Evolutionary conservation across 371 early-diverging fungal genomes (phyloP), one percentile per base, ranked within the genome.

Genomic region (Circinella umbellata): DNA sequence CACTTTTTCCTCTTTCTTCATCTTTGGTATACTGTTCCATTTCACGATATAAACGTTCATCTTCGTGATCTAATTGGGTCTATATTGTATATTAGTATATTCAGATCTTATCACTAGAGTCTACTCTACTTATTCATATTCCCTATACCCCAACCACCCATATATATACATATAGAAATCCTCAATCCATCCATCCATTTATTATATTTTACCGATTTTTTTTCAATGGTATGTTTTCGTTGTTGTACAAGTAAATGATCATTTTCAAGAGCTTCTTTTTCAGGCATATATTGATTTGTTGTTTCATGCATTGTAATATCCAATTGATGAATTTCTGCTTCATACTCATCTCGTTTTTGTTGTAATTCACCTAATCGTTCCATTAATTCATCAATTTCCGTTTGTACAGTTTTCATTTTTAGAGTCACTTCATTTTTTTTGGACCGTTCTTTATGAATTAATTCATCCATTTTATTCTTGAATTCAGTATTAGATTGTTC

Each of bases 401-500:
- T 62, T 62, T 69, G 70, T 15, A 68, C 49, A 13, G 18, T 51
- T 34, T 68, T 64, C 34, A 67, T 42, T 34, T 72, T 67, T 13
- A 5, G 54, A 15, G 38, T 54, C 27, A 71, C 20, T 15, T 68
- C 67, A 4, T 68, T 39, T 55, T 70, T 68, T 54, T 66, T 63
- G 11, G 42, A 36, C 53, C 55, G 46, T 34, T 73, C 73, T 10
- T 73, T 66, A 34, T 66, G 71, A 6, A 73, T 69, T 6, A 71
- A 47, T 37, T 76, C 71, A 63, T 73, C 70, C 55, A 73, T 49
- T 27, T 53, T 64, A 13, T 63, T 70, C 14, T 61, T 20, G 63
- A 67, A 69, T 13, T 76, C 73, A 27, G 70, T 49, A 39, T 72
- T 46, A 1, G 73, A 53, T 27, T 73, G 70, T 48, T 76, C 71